Base-by-base conservation (phyloP, 805 yeast species). In the Candida saitoana region DNA sequence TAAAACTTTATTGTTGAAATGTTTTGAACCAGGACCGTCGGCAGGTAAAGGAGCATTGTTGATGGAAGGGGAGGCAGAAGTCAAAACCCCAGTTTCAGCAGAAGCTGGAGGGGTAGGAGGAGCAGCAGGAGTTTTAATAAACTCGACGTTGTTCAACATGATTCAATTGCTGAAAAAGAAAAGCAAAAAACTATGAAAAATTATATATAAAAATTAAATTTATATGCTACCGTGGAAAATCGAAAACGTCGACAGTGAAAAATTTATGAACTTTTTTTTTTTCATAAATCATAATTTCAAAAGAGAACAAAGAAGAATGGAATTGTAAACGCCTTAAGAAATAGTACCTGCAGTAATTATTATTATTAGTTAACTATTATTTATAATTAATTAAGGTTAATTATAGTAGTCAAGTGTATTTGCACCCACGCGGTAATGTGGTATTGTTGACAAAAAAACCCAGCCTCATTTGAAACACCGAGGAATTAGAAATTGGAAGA, bases 1-100 rank as follows among this genome's bases (percentile, higher is more conserved):
- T 44, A 88, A 56, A 9, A 77, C 56, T 50, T 54, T 54, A 65
- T 89, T 88, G 63, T 77, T 76, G 67, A 89, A 88, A 54, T 81
- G 78, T 59, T 77, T 80, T 24, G 89, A 73, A 18, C 95, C 89
- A 4, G 96, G 87, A 33, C 96, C 96, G 59, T 88, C 96, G 4
- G 95, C 96, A 19, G 95, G 90, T 47, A 87, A 70, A 8, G 89
- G 89, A 2, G 91, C 95, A 59, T 88, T 88, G 57, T 83, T 79
- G 59, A 88, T 87, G 5, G 90, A 71, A 19, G 95, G 95, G 19
- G 70, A 62, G 29, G 55, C 65, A 32, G 72, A 61, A 44, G 73
- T 67, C 46, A 52, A 46, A 18, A 69, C 56, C 4, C 75, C 75
- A 43, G 59, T 55, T 38, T 55, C 60, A 40, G 52, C 58, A 36